These are phyloP conservation scores for Gossypium lobatum DNA, from an alignment of 441 rosid species.

Conservation along the genomic window DNA sequence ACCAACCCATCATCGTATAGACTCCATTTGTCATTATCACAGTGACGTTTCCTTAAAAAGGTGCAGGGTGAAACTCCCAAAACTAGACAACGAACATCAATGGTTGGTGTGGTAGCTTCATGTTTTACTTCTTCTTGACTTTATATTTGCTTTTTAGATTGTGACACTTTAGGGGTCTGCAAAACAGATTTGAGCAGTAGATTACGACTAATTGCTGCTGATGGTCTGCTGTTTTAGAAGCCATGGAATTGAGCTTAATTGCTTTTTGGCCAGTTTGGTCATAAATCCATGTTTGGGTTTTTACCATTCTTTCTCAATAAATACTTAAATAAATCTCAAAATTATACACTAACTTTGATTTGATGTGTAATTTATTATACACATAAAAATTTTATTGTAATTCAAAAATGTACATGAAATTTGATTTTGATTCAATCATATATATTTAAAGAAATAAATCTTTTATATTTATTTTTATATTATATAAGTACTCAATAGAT, in stretches of 20 bases:
- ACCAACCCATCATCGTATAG: no score
- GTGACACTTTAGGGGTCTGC: not conserved
- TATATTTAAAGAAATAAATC: no score
- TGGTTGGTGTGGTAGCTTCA: not conserved
- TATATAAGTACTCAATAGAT: no score
- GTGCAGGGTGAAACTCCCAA: constrained; percentile 1
- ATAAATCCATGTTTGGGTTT: not conserved
- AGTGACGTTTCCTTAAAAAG: not conserved
- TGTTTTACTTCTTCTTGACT: not conserved
- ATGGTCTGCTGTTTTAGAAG: not conserved
- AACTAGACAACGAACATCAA: not conserved
- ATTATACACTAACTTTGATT: no score
- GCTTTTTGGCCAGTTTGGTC: not conserved
- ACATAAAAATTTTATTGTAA: no score
- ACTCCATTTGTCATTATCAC: no score
- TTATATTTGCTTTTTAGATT: not conserved
- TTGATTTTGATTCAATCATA: no score
- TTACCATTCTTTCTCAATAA: not conserved
- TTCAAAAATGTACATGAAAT: no score
- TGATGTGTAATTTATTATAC: no score
- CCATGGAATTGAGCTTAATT: not conserved
- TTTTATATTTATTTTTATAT: no score
- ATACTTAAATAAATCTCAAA: no score
- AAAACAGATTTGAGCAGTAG: not conserved
- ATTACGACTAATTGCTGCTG: not conserved